phyloP scores from a whole-genome alignment of 768 basidiomycete genomes.

The Kwoniella sp. region DNA sequence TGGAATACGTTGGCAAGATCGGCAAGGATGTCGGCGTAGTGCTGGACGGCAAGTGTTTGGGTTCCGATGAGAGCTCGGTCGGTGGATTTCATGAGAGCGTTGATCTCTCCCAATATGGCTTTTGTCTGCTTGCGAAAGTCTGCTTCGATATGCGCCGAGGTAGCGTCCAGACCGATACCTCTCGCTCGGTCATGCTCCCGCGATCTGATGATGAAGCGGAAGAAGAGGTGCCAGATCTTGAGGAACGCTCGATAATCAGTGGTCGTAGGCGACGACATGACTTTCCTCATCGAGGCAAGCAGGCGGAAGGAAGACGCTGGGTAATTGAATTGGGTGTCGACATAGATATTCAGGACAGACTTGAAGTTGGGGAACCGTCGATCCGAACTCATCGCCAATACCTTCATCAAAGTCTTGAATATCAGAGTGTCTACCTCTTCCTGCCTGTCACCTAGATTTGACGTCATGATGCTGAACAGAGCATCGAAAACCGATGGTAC shows the following conservation, averaged over 20 bases:
- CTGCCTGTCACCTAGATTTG: constrained; percentile 66
- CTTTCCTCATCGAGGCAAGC: constrained; percentile 80
- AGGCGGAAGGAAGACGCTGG: constrained; percentile 80
- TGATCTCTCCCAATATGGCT: constrained; percentile 75
- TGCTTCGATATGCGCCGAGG: constrained; percentile 80
- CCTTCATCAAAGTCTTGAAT: constrained; percentile 86
- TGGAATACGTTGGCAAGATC: constrained; percentile 79
- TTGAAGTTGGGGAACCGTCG: constrained; percentile 94
- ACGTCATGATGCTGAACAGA: constrained; percentile 83
- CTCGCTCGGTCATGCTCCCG: constrained; percentile 82
- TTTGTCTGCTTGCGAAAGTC: constrained; percentile 82
- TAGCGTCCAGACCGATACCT: constrained; percentile 77
- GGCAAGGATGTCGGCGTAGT: constrained; percentile 88
- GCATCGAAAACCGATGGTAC: constrained; percentile 88
- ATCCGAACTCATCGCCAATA: constrained; percentile 90
- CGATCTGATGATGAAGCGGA: constrained; percentile 90
- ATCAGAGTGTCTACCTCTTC: constrained; percentile 82
- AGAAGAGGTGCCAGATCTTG: constrained; percentile 96
- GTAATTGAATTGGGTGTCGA: constrained; percentile 82
- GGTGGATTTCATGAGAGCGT: constrained; percentile 80
- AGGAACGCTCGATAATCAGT: constrained; percentile 81
- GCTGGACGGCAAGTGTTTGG: constrained; percentile 88
- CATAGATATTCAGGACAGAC: constrained; percentile 89
- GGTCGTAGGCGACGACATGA: constrained; percentile 72
- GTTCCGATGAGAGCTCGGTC: constrained; percentile 92